phyloP scores from a whole-genome alignment of 768 basidiomycete species.

The Phlebiopsis gigantea region DNA sequence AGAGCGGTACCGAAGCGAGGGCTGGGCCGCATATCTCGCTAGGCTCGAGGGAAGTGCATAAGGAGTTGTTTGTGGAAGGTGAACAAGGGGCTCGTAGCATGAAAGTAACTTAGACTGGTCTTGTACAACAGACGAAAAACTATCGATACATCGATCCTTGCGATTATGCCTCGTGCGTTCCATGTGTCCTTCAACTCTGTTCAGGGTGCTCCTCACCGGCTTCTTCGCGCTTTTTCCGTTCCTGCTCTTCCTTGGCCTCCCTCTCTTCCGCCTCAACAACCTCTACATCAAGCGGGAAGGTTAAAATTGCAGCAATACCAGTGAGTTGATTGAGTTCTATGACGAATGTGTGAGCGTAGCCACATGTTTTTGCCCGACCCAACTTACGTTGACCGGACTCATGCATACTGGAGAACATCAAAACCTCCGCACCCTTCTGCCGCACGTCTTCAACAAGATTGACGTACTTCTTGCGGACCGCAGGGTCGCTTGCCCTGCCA shows the following conservation, averaged over 20 bases:
- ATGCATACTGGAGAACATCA: constrained; percentile 99
- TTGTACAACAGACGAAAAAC: background rate
- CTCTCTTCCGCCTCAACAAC: constrained; percentile 91
- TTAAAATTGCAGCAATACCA: constrained; percentile 92
- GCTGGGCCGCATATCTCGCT: constrained; percentile 80
- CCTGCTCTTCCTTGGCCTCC: constrained; percentile 53
- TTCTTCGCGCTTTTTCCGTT: constrained; percentile 16
- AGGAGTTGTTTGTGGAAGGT: too few species aligned
- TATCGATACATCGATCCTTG: too few species aligned
- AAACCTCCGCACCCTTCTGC: constrained; percentile 84
- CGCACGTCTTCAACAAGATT: constrained; percentile 84
- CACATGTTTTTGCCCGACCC: background rate
- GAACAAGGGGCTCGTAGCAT: background rate
- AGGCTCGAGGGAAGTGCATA: background rate
- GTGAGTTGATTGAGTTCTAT: constrained; percentile 94
- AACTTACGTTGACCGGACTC: constrained; percentile 94
- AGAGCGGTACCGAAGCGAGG: constrained; percentile 77
- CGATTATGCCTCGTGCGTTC: too few species aligned
- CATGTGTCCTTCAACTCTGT: background rate
- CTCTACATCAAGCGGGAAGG: constrained; percentile 93
- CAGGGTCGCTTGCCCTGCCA: constrained; percentile 75
- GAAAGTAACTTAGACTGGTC: background rate
- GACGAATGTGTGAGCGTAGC: background rate
- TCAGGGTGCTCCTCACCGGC: background rate
- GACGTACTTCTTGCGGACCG: constrained; percentile 78